Conservation (phyloP, 169 alveolate genomes). For the Amoebophrya sp. region DNA sequence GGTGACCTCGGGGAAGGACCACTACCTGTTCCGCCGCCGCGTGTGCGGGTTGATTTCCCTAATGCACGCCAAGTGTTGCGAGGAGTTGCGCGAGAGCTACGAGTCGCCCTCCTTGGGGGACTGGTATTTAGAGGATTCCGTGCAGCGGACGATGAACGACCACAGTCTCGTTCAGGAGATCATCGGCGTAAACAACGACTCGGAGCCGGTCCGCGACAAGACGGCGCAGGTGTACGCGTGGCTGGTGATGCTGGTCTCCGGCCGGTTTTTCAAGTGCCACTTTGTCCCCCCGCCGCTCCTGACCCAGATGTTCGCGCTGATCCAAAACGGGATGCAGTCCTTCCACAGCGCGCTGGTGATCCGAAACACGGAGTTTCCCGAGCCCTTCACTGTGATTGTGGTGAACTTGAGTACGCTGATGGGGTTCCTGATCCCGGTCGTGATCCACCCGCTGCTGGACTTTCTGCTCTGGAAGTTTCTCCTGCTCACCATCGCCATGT, state of each 20-base stretch:
- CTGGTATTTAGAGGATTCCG: neutral
- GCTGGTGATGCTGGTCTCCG: neutral
- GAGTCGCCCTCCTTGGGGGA: neutral
- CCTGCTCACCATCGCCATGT: neutral
- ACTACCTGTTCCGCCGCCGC: neutral
- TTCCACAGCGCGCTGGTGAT: neutral
- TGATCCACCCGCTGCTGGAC: slow-evolving; percentile 25
- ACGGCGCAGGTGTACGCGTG: neutral
- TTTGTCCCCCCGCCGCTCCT: neutral
- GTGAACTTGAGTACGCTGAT: neutral
- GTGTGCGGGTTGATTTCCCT: neutral
- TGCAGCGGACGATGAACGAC: too few relatives aligned
- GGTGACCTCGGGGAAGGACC: slow-evolving; percentile 9
- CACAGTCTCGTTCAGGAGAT: too few relatives aligned
- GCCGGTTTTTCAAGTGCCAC: neutral
- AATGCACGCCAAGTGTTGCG: slow-evolving; percentile 2
- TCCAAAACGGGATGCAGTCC: neutral
- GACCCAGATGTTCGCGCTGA: neutral
- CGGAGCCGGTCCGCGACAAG: neutral
- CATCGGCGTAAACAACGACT: neutral
- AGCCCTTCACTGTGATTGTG: neutral
- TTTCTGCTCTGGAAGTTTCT: neutral
- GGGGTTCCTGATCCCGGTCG: neutral
- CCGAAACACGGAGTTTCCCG: neutral
- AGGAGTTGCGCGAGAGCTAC: neutral